Base-by-base conservation (phyloP, 495 filamentous ascomycete species). In the Cladorrhinum samala region DNA sequence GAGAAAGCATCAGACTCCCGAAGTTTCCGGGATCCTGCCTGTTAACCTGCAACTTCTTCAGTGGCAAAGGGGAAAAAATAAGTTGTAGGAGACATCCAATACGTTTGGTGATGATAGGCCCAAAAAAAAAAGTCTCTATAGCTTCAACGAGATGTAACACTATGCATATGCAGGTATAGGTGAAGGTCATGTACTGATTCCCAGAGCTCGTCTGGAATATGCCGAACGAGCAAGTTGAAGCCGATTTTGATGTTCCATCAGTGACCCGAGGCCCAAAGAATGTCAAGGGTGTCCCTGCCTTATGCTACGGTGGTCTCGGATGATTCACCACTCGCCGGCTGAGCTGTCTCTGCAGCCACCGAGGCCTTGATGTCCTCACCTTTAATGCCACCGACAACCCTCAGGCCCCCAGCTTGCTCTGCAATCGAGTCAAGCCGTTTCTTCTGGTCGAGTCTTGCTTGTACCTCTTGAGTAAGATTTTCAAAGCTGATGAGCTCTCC, bases 401-500 rank as follows among this genome's bases (percentile, higher is more conserved):
- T 66, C 55, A 72, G 54, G 47, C 68, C 69, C 50, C 67, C 68
- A 8, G 68, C 67, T 48, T 68, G 59, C 57, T 61, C 50, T 14
- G 62, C 57, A 36, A 73, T 60, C 2, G 54, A 53, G 51, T 75
- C 68, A 4, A 74, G 62, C 41, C 68, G 66, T 48, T 66, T 58
- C 60, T 72, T 74, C 51, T 65, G 60, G 41, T 60, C 46, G 50
- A 73, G 53, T 18, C 70, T 59, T 41, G 64, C 51, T 42, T 60
- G 48, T 13, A 93, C 74, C 68, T 94, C 87, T 11, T 69, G 42
- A 7, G 85, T 77, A 49, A 93, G 59, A 42, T 83, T 74, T 24
- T 63, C 66, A 33, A 83, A 69, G 24, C 80, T 74, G 9, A 95
- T 81, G 57, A 89, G 67, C 27, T 89, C 81, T 46, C 88, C 89